Evolutionary conservation across 192 early-diverging fungal species (phyloP), one percentile per base, ranked within the genome.

Genomic region (Coemansia sp.): DNA sequence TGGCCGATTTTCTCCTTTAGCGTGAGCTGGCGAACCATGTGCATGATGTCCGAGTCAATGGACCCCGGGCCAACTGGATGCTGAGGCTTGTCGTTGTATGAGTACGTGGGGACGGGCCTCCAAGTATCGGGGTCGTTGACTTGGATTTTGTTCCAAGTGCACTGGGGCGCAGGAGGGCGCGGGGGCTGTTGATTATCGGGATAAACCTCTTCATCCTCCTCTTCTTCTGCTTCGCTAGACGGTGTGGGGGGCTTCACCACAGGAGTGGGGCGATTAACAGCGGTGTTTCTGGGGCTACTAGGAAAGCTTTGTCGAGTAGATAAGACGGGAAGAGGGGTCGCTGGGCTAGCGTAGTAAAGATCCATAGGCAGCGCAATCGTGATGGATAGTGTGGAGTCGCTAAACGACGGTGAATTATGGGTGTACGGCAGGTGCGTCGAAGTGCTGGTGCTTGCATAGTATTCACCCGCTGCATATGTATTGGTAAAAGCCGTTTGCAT

Each of bases 1-100:
- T 90, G 89, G 14, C 89, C 89, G 26, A 85, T 82, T 51, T 89
- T 84, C 42, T 89, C 84, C 45, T 67, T 65, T 4, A 88, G 38
- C 0, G 73, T 83, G 80, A 90, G 70, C 4, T 48, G 59, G 14
- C 59, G 20, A 8, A 85, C 74, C 48, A 89, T 66, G 3, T 28
- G 46, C 14, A 28, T 39, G 35, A 90, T 79, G 46, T 87, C 89
- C 0, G 23, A 31, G 46, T 90, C 89, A 38, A 87, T 80, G 0
- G 48, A 0, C 0, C 57, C 60, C 0, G 79, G 74, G 0, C 33
- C 35, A 3, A 34, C 26, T 2, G 16, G 18, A 1, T 50, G 14
- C 21, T 37, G 13, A 3, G 61, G 59, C 35, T 18, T 38, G 1
- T 37, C 39, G 1, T 5, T 48, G 53, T 59, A 74, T 1, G 59